A percentile compares a stretch with the other conserved stretches of the same genome.
These are phyloP conservation scores for Amphibolis antarctica DNA, from an alignment of 106 monocot species.

Conservation along the genomic window DNA sequence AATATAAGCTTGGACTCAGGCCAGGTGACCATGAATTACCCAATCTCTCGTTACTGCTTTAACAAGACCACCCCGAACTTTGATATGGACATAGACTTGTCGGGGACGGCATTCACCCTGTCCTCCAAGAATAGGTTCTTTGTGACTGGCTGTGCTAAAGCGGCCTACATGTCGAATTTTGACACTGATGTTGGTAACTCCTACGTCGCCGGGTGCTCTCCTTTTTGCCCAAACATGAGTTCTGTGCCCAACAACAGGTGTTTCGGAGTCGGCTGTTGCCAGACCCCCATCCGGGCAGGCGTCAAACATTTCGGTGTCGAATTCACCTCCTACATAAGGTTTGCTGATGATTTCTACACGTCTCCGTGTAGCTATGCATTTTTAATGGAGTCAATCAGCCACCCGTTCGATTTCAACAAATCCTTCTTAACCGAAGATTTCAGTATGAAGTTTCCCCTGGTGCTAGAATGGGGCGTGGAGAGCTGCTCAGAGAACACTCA, in stretches of 20 bases:
- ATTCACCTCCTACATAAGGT: background rate
- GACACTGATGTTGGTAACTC: too few species aligned
- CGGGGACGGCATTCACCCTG: too few species aligned
- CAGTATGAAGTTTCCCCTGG: background rate
- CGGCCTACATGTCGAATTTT: background rate
- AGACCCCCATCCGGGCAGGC: background rate
- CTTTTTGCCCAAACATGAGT: background rate
- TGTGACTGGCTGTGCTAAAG: too few species aligned
- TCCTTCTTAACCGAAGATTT: background rate
- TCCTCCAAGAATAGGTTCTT: too few species aligned
- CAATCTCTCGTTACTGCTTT: too few species aligned
- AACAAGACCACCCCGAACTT: too few species aligned
- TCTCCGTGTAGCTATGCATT: constrained; percentile 8
- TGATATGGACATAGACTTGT: too few species aligned
- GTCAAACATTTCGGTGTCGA: background rate
- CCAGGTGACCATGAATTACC: too few species aligned
- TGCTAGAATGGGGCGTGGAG: background rate
- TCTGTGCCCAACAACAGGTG: background rate
- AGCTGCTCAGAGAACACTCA: background rate
- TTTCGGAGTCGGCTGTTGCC: constrained; percentile 5
- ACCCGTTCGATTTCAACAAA: background rate
- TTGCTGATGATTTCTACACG: background rate
- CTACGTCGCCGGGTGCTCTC: background rate
- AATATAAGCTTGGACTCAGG: too few species aligned
- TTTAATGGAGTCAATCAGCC: background rate